Evolutionary conservation across 148 eudicot species (phyloP).

Genomic region (Camellia lanceoleosa): DNA sequence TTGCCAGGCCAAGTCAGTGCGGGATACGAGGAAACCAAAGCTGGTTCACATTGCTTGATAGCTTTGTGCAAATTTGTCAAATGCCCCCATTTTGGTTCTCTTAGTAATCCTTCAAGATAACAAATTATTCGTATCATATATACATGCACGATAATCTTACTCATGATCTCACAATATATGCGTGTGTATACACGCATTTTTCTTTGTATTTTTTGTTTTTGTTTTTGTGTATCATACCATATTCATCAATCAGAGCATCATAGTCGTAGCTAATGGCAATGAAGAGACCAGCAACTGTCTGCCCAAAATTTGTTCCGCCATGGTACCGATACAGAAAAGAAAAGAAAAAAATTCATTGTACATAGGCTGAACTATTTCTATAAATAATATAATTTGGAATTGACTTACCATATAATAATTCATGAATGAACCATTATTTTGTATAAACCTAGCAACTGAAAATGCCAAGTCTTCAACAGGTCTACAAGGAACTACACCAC

Average conservation of each 20-base stretch:
- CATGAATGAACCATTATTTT: not conserved
- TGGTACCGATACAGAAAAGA: not conserved
- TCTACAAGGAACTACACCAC: not conserved
- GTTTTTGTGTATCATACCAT: not conserved
- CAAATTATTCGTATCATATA: not conserved
- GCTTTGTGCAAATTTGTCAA: constrained; percentile 2
- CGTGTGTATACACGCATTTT: not conserved
- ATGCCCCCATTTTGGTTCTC: not conserved
- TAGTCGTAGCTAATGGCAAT: not conserved
- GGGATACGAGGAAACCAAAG: not conserved
- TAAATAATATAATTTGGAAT: not conserved
- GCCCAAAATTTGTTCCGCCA: not conserved
- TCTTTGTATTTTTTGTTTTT: too few relatives aligned
- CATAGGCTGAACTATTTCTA: not conserved
- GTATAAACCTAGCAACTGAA: not conserved
- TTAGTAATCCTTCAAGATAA: not conserved
- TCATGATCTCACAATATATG: too few relatives aligned
- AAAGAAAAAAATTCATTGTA: not conserved
- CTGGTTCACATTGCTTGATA: not conserved
- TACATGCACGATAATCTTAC: not conserved
- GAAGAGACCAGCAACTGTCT: not conserved
- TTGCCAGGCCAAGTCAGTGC: not conserved
- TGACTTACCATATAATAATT: not conserved
- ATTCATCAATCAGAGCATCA: not conserved
- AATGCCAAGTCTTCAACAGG: not conserved